These are phyloP conservation scores for Heterobasidion occidentale DNA, from an alignment of 1,284 basidiomycete species.

Conservation along the genomic window DNA sequence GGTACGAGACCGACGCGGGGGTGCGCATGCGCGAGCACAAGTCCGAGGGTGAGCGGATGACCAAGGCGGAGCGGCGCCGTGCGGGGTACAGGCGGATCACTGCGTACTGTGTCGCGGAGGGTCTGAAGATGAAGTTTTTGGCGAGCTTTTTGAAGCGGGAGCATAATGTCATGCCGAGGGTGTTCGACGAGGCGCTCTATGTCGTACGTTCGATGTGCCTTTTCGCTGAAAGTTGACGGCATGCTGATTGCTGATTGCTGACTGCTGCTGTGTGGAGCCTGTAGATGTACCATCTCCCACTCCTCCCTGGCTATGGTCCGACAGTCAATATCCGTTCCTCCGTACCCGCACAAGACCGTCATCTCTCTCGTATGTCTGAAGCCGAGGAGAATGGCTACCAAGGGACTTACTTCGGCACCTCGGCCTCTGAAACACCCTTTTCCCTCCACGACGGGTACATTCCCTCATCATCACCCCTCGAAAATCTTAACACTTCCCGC, in stretches of 20 bases:
- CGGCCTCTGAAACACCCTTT: conserved; percentile 18
- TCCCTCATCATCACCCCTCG: conserved; percentile 35
- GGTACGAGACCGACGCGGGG: conserved; percentile 58
- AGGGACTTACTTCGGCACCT: conserved; percentile 68
- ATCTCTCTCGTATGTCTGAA: conserved; percentile 65
- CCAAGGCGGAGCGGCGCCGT: conserved; percentile 65
- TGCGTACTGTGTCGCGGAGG: conserved; percentile 83
- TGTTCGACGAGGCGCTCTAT: conserved; percentile 92
- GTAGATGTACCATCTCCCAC: conserved; percentile 85
- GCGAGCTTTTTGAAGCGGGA: conserved; percentile 85
- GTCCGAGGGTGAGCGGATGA: conserved; percentile 77
- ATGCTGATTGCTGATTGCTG: neutral
- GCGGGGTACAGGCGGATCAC: conserved; percentile 75
- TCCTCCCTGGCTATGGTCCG: conserved; percentile 87
- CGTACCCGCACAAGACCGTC: conserved; percentile 34
- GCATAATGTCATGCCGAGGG: conserved; percentile 83
- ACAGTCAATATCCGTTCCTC: conserved; percentile 82
- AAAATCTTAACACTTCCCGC: conserved; percentile 7
- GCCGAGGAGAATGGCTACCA: conserved; percentile 89
- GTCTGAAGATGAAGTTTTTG: conserved; percentile 74
- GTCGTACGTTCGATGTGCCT: conserved; percentile 47
- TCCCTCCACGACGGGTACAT: conserved; percentile 45
- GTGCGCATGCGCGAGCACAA: conserved; percentile 53
- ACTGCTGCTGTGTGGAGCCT: neutral
- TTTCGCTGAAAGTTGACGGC: neutral